Base-by-base conservation (phyloP, 805 yeast species). In the Alloascoidea africana region DNA sequence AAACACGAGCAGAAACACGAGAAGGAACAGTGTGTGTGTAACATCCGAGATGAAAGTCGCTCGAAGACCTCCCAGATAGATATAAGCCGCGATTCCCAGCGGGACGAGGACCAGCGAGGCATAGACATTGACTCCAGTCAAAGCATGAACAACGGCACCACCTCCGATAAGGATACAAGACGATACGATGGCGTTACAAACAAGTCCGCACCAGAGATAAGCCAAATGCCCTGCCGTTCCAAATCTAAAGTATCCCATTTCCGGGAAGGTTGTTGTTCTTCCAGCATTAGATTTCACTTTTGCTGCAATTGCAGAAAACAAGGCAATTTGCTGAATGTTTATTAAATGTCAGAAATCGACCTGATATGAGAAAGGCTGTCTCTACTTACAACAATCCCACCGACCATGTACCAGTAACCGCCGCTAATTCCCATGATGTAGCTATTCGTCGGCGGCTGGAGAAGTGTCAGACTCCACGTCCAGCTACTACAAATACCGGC, bases 31-130 rank as follows among this genome's bases (percentile, higher is more conserved):
- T 0, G 70, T 63, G 47, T 67, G 73, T 36, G 63, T 58, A 63
- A 67, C 68, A 44, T 68, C 74, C 3, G 73, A 63, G 27, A 68
- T 50, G 43, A 68, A 67, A 2, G 75, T 68, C 4, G 73, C 66
- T 41, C 63, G 66, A 27, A 69, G 50, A 5, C 74, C 75, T 35
- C 74, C 74, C 27, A 63, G 55, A 5, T 63, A 55, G 0, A 74
- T 69, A 46, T 68, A 69, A 18, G 65, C 48, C 40, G 63, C 51
- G 14, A 69, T 73, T 33, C 69, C 67, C 14, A 65, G 42, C 3
- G 72, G 71, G 2, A 66, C 46, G 16, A 68, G 47, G 43, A 66
- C 58, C 32, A 60, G 55, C 2, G 68, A 65, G 11, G 72, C 73
- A 18, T 60, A 62, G 30, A 57, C 54, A 41, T 62, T 56, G 57